Percentiles rank a stretch among this genome's conserved stretches.
Evolutionary conservation across 331 rosid species (phyloP).

Genomic region (Rhamnella rubrinervis): DNA sequence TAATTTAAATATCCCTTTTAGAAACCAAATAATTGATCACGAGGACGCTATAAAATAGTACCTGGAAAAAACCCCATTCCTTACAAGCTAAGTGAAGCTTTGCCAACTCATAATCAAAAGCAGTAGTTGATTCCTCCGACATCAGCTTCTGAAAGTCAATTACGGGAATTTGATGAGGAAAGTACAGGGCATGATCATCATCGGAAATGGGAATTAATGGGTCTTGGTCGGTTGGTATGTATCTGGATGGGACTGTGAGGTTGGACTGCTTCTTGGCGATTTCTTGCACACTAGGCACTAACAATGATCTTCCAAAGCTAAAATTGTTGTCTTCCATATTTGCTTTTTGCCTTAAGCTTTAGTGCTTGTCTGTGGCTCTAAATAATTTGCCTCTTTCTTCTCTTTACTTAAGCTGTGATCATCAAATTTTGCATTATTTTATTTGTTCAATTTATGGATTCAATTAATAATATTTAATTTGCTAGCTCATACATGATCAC

Average conservation of each 20-base stretch:
- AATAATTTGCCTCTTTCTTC: neutral
- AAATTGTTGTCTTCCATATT: neutral
- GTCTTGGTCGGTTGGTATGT: neutral
- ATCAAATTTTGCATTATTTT: no score
- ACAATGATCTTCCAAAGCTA: slow-evolving; percentile 14
- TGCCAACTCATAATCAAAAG: slow-evolving; percentile 1
- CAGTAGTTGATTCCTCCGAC: neutral
- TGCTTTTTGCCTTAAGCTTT: neutral
- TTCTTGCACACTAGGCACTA: slow-evolving; percentile 28
- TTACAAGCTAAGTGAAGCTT: slow-evolving; percentile 28
- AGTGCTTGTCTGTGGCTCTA: neutral
- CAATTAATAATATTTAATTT: no score
- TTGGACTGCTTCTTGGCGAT: slow-evolving; percentile 10
- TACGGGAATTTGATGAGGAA: slow-evolving; percentile 18
- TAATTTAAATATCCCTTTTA: neutral
- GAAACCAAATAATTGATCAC: neutral
- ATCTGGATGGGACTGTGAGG: slow-evolving; percentile 18
- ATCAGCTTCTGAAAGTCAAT: slow-evolving; percentile 16
- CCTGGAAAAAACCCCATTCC: slow-evolving; percentile 35
- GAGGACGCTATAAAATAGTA: neutral
- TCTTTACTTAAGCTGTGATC: neutral
- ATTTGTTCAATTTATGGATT: no score
- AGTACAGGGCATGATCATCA: no score
- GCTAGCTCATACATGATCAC: no score
- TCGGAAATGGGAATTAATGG: neutral